Evolutionary conservation across 2,329 filamentous ascomycete species (phyloP).

Genomic region (Pseudogymnoascus sp.): DNA sequence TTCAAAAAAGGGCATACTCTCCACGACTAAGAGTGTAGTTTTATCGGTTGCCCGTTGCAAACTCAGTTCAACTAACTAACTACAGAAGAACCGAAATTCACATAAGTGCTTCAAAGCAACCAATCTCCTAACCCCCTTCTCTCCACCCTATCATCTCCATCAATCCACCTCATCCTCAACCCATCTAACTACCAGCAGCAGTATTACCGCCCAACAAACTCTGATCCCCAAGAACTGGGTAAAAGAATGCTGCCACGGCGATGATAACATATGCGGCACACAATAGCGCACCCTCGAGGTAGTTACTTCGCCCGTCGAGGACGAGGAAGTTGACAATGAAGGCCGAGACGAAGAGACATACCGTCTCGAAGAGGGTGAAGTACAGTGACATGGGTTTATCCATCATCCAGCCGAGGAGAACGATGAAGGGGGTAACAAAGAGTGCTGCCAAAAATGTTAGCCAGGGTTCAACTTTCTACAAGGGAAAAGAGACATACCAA

Average conservation of each 20-base stretch:
- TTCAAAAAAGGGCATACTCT: background rate
- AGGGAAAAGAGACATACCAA: slow-evolving; percentile 44
- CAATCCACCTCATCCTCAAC: background rate
- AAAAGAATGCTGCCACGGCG: slow-evolving; percentile 60
- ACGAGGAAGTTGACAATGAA: slow-evolving; percentile 87
- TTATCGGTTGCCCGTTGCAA: background rate
- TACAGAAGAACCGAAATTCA: background rate
- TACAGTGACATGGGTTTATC: slow-evolving; percentile 68
- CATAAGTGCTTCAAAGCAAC: background rate
- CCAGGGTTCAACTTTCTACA: no score
- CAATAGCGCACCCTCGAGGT: slow-evolving; percentile 69
- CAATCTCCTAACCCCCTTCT: background rate
- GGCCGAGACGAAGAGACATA: slow-evolving; percentile 75
- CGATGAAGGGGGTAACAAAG: slow-evolving; percentile 63
- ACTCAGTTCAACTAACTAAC: background rate
- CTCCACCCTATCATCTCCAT: background rate
- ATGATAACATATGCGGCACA: slow-evolving; percentile 65
- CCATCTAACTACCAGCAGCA: slow-evolving; percentile 23
- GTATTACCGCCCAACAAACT: slow-evolving; percentile 35
- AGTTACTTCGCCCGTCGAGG: slow-evolving; percentile 78
- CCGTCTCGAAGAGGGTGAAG: slow-evolving; percentile 84
- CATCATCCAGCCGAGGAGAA: slow-evolving; percentile 67
- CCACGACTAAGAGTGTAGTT: background rate
- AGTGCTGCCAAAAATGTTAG: slow-evolving; percentile 37
- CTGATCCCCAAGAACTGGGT: slow-evolving; percentile 47